Conservation (phyloP, 345 rosid species). For the Salix koriyanagi region DNA sequence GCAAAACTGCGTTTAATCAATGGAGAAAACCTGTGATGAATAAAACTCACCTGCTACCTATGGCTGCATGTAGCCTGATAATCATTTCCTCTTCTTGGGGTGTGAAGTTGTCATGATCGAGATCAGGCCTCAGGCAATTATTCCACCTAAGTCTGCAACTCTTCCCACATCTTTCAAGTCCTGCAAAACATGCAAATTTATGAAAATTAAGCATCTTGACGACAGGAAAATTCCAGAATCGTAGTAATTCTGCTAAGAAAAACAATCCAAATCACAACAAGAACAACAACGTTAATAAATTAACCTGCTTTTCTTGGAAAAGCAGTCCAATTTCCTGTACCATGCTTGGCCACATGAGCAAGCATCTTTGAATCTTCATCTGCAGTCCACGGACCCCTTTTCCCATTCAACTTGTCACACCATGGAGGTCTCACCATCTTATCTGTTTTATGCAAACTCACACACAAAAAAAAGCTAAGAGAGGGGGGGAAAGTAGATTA, state of each 20-base stretch:
- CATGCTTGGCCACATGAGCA: conserved; percentile 55
- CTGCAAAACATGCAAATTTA: conserved; percentile 24
- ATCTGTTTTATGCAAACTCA: background rate
- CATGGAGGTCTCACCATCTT: conserved; percentile 34
- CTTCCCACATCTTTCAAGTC: conserved; percentile 71
- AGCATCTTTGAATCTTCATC: conserved; percentile 66
- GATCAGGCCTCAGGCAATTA: conserved; percentile 56
- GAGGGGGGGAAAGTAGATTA: background rate
- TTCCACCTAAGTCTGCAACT: conserved; percentile 78
- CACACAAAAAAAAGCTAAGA: background rate
- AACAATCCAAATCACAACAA: too few relatives aligned
- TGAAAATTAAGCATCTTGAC: background rate
- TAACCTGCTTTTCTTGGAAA: conserved; percentile 36
- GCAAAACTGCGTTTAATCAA: background rate
- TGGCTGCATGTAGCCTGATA: conserved; percentile 79
- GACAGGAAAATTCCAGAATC: background rate
- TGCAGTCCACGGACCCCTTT: conserved; percentile 43
- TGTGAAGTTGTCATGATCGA: conserved; percentile 64
- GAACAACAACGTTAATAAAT: background rate
- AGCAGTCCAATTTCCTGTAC: conserved; percentile 52
- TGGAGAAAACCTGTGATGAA: background rate
- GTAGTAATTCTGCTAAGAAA: background rate
- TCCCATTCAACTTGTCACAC: conserved; percentile 39
- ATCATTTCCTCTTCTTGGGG: conserved; percentile 82
- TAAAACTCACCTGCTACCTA: conserved; percentile 69